A percentile compares a stretch with the other conserved stretches of the same genome.
Conservation (phyloP, 305 asterid genomes). For the Plantago coronopus region DNA sequence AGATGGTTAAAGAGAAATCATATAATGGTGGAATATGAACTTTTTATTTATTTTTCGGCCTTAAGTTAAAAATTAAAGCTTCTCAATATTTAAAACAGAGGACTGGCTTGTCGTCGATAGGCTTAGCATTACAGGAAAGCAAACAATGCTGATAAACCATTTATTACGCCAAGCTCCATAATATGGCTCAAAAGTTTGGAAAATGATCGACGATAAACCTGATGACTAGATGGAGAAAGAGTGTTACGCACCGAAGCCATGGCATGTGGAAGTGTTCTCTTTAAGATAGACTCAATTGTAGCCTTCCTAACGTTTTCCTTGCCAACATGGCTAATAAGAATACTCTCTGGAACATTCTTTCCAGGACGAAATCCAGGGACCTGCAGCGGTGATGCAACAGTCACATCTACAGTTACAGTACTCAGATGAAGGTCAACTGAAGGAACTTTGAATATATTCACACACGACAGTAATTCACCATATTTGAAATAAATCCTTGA, state of each 20-base stretch:
- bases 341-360: slow-evolving; percentile 77
- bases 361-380: slow-evolving; percentile 99
- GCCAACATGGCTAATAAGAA: slow-evolving; percentile 62
- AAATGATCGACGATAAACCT: neutral
- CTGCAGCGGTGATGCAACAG: slow-evolving; percentile 30
- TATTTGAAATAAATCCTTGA: too few species aligned
- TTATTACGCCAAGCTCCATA: slow-evolving; percentile 8
- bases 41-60: too few species aligned
- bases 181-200: slow-evolving; percentile 5
- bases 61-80: too few species aligned
- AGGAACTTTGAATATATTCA: too few species aligned
- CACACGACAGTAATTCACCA: too few species aligned
- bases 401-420: slow-evolving; percentile 8
- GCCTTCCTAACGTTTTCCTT: slow-evolving; percentile 65
- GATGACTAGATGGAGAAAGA: slow-evolving; percentile 3
- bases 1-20: neutral
- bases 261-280: slow-evolving; percentile 97
- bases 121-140: slow-evolving; percentile 10
- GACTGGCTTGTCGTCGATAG: too few species aligned
- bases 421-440: neutral
- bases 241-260: slow-evolving; percentile 65
- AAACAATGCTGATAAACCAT: neutral
- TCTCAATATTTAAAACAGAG: too few species aligned
- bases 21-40: too few species aligned
- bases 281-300: slow-evolving; percentile 74